Evolutionary conservation across 208 protist species (phyloP), one percentile per base, ranked within the genome.

Genomic region (Crithidia expoeki): DNA sequence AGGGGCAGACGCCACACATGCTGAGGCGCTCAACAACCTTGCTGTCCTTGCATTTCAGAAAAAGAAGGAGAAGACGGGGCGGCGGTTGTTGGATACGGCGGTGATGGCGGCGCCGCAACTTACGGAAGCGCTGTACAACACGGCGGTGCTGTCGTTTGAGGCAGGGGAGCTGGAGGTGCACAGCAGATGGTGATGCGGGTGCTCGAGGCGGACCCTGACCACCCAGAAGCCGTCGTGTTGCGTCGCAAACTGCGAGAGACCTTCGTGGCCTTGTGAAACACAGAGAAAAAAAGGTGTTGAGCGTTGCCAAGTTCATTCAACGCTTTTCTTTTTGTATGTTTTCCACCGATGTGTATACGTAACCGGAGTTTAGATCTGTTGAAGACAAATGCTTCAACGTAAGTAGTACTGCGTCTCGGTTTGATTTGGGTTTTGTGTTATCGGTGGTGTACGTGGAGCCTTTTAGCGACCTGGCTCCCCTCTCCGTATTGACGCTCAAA

Each of bases 1-100:
- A 7, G 81, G 84, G 32, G 68, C 94, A 11, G 94, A 99, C 71
- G 40, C 83, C 30, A 88, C 83, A 11, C 94, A 98, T 67, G 92
- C 91, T 3, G 97, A 99, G 70, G 84, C 93, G 10, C 89, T 98
- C 44, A 99, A 96, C 71, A 98, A 98, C 68, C 81, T 99, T 2
- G 97, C 91, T 28, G 94, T 98, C 23, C 63, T 98, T 14, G 74
- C 59, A 16, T 57, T 68, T 36, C 57, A 67, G 28, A 59, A 74
- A 30, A 44, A 66, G 40, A 60, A 68, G 38, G 82, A 94, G 30
- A 66, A 75, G 61, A 76, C 94, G 42, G 92, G 92, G 4, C 47
- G 68, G 7, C 79, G 79, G 34, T 81, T 91, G 57, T 83, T 99
- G 32, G 53, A 88, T 38, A 84, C 84, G 52, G 93, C 96, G 23